Evolutionary conservation across 306 rosid genomes (phyloP).

Genomic region (Fragaria nilgerrensis): DNA sequence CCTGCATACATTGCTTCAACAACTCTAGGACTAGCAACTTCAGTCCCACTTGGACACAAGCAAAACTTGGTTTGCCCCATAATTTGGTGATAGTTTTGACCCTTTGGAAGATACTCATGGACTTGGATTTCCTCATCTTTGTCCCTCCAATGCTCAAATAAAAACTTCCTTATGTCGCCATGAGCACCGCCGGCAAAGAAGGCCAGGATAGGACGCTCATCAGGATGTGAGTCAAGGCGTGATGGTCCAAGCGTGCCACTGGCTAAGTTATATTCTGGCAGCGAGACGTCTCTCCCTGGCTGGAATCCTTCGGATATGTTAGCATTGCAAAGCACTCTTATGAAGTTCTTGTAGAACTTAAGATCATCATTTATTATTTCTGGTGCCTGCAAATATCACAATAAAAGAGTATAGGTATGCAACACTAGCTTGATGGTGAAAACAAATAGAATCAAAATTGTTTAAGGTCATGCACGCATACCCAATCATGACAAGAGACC

Average conservation of each 20-base stretch:
- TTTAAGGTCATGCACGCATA: constrained; percentile 2
- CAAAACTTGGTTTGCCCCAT: constrained; percentile 37
- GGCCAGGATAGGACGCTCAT: constrained; percentile 32
- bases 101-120: constrained; percentile 29
- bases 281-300: constrained; percentile 33
- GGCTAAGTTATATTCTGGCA: constrained; percentile 35
- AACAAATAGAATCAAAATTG: not conserved
- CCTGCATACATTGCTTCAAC: constrained; percentile 41
- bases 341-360: constrained; percentile 27
- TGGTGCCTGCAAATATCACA: constrained; percentile 27
- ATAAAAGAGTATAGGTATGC: not conserved
- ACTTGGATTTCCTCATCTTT: constrained; percentile 33
- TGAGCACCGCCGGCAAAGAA: constrained; percentile 43
- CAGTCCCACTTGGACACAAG: constrained; percentile 44
- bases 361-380: constrained; percentile 24
- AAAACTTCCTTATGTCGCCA: constrained; percentile 31
- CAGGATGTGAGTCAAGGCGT: constrained; percentile 7
- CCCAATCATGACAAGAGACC: constrained; percentile 73
- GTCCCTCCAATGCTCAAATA: constrained; percentile 34
- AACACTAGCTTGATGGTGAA: not conserved
- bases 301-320: constrained; percentile 39
- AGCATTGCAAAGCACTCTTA: constrained; percentile 41
- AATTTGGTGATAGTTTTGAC: constrained; percentile 30
- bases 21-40: constrained; percentile 47
- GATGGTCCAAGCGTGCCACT: constrained; percentile 22